Conservation (phyloP, 2,329 filamentous ascomycete genomes). For the Aspergillus costaricaensis region DNA sequence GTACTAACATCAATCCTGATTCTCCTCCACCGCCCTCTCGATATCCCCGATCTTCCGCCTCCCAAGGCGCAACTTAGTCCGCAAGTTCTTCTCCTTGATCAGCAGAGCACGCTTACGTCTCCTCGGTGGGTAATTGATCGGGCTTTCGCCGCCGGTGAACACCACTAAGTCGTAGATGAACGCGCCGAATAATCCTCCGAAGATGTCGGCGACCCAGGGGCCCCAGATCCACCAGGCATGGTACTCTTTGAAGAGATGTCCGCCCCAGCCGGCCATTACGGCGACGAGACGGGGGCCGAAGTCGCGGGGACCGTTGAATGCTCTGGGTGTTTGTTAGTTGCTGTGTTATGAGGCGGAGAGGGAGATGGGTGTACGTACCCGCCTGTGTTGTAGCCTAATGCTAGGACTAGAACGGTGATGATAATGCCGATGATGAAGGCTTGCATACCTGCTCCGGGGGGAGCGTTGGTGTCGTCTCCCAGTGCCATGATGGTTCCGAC, state of each 20-base stretch:
- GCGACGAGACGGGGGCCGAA: slow-evolving; percentile 38
- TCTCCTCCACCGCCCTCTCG: slow-evolving; percentile 17
- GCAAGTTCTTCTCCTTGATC: slow-evolving; percentile 32
- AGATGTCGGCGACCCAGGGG: slow-evolving; percentile 37
- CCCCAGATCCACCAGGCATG: slow-evolving; percentile 41
- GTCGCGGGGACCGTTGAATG: slow-evolving; percentile 40
- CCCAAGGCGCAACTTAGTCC: slow-evolving; percentile 19
- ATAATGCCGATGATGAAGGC: slow-evolving; percentile 30
- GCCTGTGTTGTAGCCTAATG: slow-evolving; percentile 40
- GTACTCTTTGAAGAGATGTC: slow-evolving; percentile 25
- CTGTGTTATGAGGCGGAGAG: rapidly evolving
- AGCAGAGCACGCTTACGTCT: slow-evolving; percentile 38
- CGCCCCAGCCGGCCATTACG: slow-evolving; percentile 37
- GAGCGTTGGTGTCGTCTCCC: slow-evolving; percentile 48
- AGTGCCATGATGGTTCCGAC: slow-evolving; percentile 38
- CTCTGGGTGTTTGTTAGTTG: slow-evolving; percentile 17
- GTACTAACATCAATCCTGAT: background rate
- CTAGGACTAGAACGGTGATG: slow-evolving; percentile 15
- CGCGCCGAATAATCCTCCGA: slow-evolving; percentile 34
- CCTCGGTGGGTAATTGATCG: slow-evolving; percentile 46
- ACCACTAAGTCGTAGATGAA: slow-evolving; percentile 40
- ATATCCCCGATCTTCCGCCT: slow-evolving; percentile 21
- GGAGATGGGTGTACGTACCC: slow-evolving; percentile 18
- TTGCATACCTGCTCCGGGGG: slow-evolving; percentile 47
- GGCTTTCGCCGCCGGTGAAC: slow-evolving; percentile 43